Percentiles rank a stretch among this genome's conserved stretches.
Evolutionary conservation across 805 yeast genomes (phyloP).

Genomic region (Candida glaebosa): DNA sequence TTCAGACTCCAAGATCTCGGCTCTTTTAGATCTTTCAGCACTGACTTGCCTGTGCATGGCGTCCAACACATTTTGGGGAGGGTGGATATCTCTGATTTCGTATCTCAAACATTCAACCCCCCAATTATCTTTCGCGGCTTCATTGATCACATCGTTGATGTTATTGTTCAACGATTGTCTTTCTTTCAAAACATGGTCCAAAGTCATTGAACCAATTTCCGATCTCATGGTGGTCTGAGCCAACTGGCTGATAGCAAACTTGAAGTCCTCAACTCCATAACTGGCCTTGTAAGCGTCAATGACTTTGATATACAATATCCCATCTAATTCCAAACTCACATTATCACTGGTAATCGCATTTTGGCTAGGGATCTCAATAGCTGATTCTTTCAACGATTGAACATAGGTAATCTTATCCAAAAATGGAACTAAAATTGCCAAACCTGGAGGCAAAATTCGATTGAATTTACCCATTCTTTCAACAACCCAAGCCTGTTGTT

Average conservation of each 20-base stretch:
- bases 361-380: constrained; percentile 82
- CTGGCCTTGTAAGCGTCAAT: constrained; percentile 81
- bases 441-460: constrained; percentile 64
- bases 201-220: constrained; percentile 78
- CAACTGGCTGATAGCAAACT: constrained; percentile 77
- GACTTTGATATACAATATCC: constrained; percentile 74
- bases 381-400: constrained; percentile 76
- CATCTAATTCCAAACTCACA: constrained; percentile 81
- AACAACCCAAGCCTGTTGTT: constrained; percentile 87
- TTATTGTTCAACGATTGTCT: constrained; percentile 68
- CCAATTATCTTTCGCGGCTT: constrained; percentile 78
- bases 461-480: constrained; percentile 88
- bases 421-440: constrained; percentile 69
- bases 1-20: constrained; percentile 83
- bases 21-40: constrained; percentile 83
- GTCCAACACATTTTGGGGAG: constrained; percentile 78
- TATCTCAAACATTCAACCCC: constrained; percentile 81
- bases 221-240: constrained; percentile 92
- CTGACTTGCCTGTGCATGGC: constrained; percentile 91
- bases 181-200: constrained; percentile 76
- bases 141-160: constrained; percentile 76
- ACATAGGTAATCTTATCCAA: constrained; percentile 77
- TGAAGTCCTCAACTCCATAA: constrained; percentile 85
- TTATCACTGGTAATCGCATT: constrained; percentile 84
- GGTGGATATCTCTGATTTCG: constrained; percentile 85